These are phyloP conservation scores for Alternaria sp. DNA, from an alignment of 2,329 filamentous ascomycete genomes.

Conservation along the genomic window DNA sequence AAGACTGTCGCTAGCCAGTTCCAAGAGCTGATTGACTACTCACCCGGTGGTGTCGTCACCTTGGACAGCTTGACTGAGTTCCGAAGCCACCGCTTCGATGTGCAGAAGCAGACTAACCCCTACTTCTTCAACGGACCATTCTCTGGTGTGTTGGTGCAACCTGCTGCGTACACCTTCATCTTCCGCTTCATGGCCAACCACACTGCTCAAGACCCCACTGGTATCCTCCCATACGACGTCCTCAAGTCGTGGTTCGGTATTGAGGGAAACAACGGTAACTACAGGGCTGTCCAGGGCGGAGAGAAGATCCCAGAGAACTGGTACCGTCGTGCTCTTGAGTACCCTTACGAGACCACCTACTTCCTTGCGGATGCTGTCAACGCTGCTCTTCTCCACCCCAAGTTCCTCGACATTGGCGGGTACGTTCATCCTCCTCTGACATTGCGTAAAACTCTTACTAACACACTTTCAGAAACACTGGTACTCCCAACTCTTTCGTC, in stretches of 20 bases:
- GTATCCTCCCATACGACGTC: slow-evolving; percentile 19
- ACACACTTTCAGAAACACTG: slow-evolving; percentile 21
- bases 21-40: slow-evolving; percentile 28
- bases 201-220: slow-evolving; percentile 22
- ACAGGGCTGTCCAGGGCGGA: slow-evolving; percentile 21
- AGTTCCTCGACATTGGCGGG: slow-evolving; percentile 31
- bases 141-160: slow-evolving; percentile 30
- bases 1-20: slow-evolving; percentile 27
- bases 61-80: slow-evolving; percentile 27
- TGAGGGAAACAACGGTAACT: slow-evolving; percentile 18
- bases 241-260: slow-evolving; percentile 34
- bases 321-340: slow-evolving; percentile 29
- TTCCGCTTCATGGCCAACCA: slow-evolving; percentile 37
- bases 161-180: slow-evolving; percentile 35
- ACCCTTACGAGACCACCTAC: slow-evolving; percentile 28
- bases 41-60: slow-evolving; percentile 27
- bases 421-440: not conserved
- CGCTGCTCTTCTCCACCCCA: slow-evolving; percentile 26
- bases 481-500: slow-evolving; percentile 29
- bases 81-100: slow-evolving; percentile 27
- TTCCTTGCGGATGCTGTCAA: slow-evolving; percentile 27
- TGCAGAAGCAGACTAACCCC: slow-evolving; percentile 24
- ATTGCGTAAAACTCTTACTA: not conserved
- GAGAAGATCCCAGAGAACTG: slow-evolving; percentile 31
- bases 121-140: slow-evolving; percentile 34